These are phyloP conservation scores for Lipomyces mesembrius DNA, from an alignment of 805 yeast species.

Conservation along the genomic window DNA sequence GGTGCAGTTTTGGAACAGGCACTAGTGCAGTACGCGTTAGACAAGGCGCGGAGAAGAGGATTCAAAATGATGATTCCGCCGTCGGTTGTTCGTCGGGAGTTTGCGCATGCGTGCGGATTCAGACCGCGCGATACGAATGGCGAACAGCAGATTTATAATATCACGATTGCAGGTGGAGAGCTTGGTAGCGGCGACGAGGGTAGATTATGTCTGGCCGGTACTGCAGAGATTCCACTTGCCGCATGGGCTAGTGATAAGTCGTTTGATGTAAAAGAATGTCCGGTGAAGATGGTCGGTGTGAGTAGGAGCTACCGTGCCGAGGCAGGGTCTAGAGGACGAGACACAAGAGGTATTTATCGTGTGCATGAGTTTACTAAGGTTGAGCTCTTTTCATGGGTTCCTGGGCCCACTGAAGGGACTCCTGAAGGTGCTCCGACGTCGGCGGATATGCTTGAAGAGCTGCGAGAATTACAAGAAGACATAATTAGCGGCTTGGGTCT, in stretches of 20 bases:
- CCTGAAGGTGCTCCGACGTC: slow-evolving; percentile 45
- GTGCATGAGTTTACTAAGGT: slow-evolving; percentile 97
- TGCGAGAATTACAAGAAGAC: slow-evolving; percentile 67
- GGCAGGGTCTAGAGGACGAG: slow-evolving; percentile 95
- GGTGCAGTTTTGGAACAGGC: slow-evolving; percentile 93
- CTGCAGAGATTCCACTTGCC: slow-evolving; percentile 94
- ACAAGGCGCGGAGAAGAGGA: slow-evolving; percentile 66
- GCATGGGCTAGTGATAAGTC: slow-evolving; percentile 66
- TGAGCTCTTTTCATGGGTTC: slow-evolving; percentile 76
- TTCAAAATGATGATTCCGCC: slow-evolving; percentile 82
- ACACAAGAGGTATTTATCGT: slow-evolving; percentile 87
- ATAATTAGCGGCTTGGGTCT: slow-evolving; percentile 72
- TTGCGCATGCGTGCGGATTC: slow-evolving; percentile 90
- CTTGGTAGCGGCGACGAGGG: slow-evolving; percentile 37
- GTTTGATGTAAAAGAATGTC: slow-evolving; percentile 52
- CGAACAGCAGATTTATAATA: slow-evolving; percentile 80
- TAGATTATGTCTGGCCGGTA: slow-evolving; percentile 75
- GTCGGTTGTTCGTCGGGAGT: slow-evolving; percentile 75
- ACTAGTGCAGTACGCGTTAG: slow-evolving; percentile 74
- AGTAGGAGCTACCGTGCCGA: slow-evolving; percentile 92
- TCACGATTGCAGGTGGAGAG: slow-evolving; percentile 52
- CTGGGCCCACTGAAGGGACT: slow-evolving; percentile 43
- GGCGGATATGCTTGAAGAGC: slow-evolving; percentile 57
- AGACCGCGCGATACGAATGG: slow-evolving; percentile 86
- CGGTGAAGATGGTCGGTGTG: slow-evolving; percentile 72